Percentiles rank a stretch among this genome's conserved stretches.
Conservation (phyloP, 2,329 filamentous ascomycete genomes). For the Cryphonectria japonica region DNA sequence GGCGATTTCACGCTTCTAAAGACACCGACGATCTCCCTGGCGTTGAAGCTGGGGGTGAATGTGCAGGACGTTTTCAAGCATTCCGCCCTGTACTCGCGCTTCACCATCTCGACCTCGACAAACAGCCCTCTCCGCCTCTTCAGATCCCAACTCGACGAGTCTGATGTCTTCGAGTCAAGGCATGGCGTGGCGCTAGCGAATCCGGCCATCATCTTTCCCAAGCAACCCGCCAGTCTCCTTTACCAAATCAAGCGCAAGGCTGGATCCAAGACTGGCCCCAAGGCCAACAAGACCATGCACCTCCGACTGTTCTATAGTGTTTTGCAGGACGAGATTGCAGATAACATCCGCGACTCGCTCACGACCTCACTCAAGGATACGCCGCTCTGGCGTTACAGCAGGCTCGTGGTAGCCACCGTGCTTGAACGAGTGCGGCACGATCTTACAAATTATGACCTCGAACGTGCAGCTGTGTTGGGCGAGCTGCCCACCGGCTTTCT, state of each 20-base stretch:
- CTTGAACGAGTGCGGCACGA: conserved; percentile 47
- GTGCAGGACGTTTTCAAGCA: conserved; percentile 96
- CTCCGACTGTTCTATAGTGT: conserved; percentile 77
- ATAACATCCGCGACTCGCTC: conserved; percentile 51
- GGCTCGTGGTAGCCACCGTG: conserved; percentile 50
- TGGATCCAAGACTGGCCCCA: conserved; percentile 37
- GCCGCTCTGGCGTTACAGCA: conserved; percentile 50
- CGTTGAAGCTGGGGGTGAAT: conserved; percentile 87
- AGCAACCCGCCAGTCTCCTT: conserved; percentile 78
- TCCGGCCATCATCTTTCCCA: conserved; percentile 71
- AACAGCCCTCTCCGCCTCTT: conserved; percentile 75
- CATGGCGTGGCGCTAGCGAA: conserved; percentile 59
- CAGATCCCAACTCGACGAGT: conserved; percentile 70
- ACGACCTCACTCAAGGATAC: conserved; percentile 43
- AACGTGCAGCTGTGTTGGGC: conserved; percentile 58
- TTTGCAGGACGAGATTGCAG: conserved; percentile 72
- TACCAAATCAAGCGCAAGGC: conserved; percentile 73
- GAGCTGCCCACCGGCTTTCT: conserved; percentile 55
- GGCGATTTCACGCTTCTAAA: conserved; percentile 68
- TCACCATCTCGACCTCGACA: conserved; percentile 84
- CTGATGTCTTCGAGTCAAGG: conserved; percentile 68
- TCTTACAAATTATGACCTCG: conserved; percentile 57
- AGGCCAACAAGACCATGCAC: conserved; percentile 56
- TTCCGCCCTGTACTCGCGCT: conserved; percentile 79
- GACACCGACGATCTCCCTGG: conserved; percentile 67